A percentile compares a stretch with the other conserved stretches of the same genome.
Conservation (phyloP, 1,284 basidiomycete genomes). For the Puccinia horiana region DNA sequence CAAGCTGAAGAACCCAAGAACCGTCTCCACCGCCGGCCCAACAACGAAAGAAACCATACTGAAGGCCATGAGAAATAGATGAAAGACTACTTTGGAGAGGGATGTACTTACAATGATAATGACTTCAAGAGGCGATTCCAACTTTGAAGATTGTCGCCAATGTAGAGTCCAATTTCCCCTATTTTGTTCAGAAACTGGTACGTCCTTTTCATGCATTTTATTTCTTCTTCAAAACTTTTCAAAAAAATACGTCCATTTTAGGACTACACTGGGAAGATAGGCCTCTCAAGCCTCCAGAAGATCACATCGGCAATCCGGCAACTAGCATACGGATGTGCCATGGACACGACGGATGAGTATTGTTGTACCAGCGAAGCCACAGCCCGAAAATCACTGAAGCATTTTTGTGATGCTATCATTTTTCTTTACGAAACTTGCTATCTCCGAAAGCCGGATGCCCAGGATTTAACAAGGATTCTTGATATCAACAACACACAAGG, state of each 20-base stretch:
- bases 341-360: slow-evolving; percentile 1
- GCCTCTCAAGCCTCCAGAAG: background rate
- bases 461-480: background rate
- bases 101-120: background rate
- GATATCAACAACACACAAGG: background rate
- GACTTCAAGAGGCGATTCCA: background rate
- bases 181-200: slow-evolving; percentile 15
- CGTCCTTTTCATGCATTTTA: background rate
- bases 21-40: background rate
- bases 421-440: background rate
- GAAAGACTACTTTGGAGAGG: background rate
- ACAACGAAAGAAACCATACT: background rate
- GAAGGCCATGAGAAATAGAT: background rate
- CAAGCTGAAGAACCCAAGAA: background rate
- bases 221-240: background rate
- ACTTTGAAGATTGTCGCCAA: background rate
- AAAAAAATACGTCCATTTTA: background rate
- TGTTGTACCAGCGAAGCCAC: background rate
- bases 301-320: background rate
- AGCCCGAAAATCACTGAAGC: background rate
- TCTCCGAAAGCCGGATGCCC: background rate
- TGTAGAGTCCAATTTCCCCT: background rate
- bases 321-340: background rate
- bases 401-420: background rate
- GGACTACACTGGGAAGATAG: background rate